phyloP scores from a whole-genome alignment of 352 stramenopile genomes.

The Globisporangium cystogenes region DNA sequence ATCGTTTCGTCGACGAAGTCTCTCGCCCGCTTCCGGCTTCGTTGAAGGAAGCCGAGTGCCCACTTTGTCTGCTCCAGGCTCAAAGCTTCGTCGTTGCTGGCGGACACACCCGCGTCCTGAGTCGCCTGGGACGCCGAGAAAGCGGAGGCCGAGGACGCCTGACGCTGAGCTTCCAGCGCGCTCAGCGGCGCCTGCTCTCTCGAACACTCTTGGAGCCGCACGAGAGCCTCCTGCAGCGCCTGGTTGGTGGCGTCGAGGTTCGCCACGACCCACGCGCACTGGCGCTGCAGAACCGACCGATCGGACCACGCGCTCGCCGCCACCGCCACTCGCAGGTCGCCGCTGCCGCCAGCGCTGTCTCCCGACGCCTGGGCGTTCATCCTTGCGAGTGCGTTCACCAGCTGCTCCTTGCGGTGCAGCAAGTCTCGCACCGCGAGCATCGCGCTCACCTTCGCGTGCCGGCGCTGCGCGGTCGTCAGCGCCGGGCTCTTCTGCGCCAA shows the following conservation, averaged over 20 bases:
- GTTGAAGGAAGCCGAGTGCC: conserved; percentile 50
- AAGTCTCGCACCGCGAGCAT: conserved; percentile 51
- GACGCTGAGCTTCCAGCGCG: neutral
- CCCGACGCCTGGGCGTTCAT: conserved; percentile 37
- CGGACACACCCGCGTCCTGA: neutral
- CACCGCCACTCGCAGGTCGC: conserved; percentile 12
- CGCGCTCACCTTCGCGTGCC: conserved; percentile 30
- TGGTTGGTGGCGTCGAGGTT: conserved; percentile 69
- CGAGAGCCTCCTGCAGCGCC: conserved; percentile 42
- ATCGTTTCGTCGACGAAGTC: conserved; percentile 10
- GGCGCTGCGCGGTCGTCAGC: conserved; percentile 11
- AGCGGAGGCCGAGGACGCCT: neutral
- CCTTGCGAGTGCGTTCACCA: conserved; percentile 35
- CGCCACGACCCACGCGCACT: conserved; percentile 59
- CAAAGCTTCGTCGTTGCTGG: conserved; percentile 17
- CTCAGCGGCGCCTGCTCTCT: neutral
- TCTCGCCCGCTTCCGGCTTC: conserved; percentile 23
- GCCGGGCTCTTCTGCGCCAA: neutral
- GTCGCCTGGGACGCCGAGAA: neutral
- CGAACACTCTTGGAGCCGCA: conserved; percentile 53
- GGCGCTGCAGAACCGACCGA: conserved; percentile 35
- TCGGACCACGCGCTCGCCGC: conserved; percentile 24
- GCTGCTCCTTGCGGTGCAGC: conserved; percentile 68
- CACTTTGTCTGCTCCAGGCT: conserved; percentile 55
- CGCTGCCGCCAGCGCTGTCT: neutral